A percentile compares a stretch with the other conserved stretches of the same genome.
phyloP scores from a whole-genome alignment of 768 basidiomycete genomes.

The Cubamyces sp. region DNA sequence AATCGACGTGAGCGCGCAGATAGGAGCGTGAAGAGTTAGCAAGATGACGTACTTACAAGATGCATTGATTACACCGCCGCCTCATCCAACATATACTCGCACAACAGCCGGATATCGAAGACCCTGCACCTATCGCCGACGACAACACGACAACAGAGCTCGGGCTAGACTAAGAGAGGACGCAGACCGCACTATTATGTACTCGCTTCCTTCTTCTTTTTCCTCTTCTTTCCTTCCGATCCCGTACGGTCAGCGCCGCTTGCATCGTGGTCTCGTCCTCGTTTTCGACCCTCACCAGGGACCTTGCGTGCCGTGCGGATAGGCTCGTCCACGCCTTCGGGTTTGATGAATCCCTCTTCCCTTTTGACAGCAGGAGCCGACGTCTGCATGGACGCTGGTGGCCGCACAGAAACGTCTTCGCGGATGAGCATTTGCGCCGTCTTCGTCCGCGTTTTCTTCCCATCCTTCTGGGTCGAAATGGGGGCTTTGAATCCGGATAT shows the following conservation, averaged over 20 bases:
- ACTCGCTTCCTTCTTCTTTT: conserved; percentile 25
- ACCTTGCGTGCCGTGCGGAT: conserved; percentile 11
- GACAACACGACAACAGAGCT: neutral
- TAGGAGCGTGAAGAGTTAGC: neutral
- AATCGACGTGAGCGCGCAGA: neutral
- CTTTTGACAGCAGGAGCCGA: neutral
- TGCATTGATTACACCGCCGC: neutral
- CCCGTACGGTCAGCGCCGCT: neutral
- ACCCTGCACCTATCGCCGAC: neutral
- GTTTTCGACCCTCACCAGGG: conserved; percentile 8
- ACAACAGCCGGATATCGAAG: no score
- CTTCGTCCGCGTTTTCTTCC: conserved; percentile 26
- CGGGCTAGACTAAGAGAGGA: no score
- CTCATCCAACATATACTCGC: neutral
- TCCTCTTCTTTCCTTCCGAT: conserved; percentile 26
- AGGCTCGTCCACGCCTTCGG: conserved; percentile 58
- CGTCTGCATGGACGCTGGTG: conserved; percentile 12
- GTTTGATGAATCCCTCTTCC: conserved; percentile 50
- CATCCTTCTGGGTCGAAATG: conserved; percentile 17
- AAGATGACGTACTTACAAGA: conserved; percentile 7
- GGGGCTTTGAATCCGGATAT: conserved; percentile 35
- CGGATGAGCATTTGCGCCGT: conserved; percentile 33
- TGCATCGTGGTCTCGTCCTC: conserved; percentile 19
- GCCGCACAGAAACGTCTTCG: conserved; percentile 23
- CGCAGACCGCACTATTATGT: neutral